Conservation (phyloP, 202 grass and related monocot genomes). For the Setaria viridis region DNA sequence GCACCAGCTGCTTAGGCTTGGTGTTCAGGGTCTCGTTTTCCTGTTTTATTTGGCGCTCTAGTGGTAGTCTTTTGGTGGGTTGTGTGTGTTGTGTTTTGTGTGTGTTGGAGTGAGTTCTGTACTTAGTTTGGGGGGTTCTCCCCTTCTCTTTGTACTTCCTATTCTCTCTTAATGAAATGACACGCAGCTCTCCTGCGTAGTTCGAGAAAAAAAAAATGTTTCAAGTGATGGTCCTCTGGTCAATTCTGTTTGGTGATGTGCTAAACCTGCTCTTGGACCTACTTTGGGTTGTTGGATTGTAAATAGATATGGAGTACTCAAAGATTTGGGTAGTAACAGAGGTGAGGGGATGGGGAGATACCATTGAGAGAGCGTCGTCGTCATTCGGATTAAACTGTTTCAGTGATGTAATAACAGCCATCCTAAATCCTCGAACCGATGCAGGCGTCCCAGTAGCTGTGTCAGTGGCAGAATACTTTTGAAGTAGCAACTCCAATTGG, state of each 20-base stretch:
- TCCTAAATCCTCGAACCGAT: conserved; percentile 83
- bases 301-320: not conserved
- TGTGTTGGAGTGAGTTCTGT: too few relatives aligned
- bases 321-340: conserved; percentile 11
- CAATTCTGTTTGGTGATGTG: not conserved
- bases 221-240: not conserved
- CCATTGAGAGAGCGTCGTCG: conserved; percentile 80
- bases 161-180: too few relatives aligned
- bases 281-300: conserved; percentile 4
- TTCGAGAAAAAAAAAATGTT: not conserved
- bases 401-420: conserved; percentile 92
- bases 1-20: too few relatives aligned
- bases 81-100: too few relatives aligned
- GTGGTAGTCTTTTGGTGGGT: too few relatives aligned
- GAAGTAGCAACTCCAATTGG: conserved; percentile 85
- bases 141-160: too few relatives aligned
- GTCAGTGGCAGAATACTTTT: conserved; percentile 89
- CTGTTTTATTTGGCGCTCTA: too few relatives aligned
- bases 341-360: conserved; percentile 38
- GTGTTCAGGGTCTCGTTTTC: too few relatives aligned
- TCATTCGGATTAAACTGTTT: conserved; percentile 83
- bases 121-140: too few relatives aligned
- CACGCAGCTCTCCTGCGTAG: too few relatives aligned
- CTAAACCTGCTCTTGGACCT: conserved; percentile 28
- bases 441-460: conserved; percentile 74